phyloP scores from a whole-genome alignment of 352 stramenopile genomes.

The Peronosclerospora sorghi region DNA sequence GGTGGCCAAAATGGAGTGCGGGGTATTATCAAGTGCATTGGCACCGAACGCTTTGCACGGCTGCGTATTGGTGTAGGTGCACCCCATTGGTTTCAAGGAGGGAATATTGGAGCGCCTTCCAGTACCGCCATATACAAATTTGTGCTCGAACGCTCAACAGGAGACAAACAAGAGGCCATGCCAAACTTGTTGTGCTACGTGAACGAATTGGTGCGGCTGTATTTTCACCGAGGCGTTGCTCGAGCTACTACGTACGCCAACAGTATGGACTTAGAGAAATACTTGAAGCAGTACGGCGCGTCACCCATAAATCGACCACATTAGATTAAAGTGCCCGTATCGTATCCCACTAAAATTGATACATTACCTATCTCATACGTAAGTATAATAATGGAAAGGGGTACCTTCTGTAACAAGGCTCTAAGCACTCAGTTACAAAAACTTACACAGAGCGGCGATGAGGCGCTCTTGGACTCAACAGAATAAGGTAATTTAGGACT shows the following conservation, averaged over 20 bases:
- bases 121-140: constrained; percentile 78
- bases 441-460: too few relatives aligned
- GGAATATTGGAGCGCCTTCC: constrained; percentile 49
- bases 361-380: too few relatives aligned
- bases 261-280: constrained; percentile 57
- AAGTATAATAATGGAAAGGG: too few relatives aligned
- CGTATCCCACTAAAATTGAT: too few relatives aligned
- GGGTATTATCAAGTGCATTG: constrained; percentile 79
- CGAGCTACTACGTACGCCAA: constrained; percentile 65
- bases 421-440: too few relatives aligned
- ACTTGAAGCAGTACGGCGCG: constrained; percentile 24
- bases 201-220: constrained; percentile 73
- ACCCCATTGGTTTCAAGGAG: constrained; percentile 62
- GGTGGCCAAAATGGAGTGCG: constrained; percentile 75
- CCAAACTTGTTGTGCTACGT: constrained; percentile 47
- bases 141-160: constrained; percentile 63
- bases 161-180: constrained; percentile 70
- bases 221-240: constrained; percentile 64
- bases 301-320: too few relatives aligned
- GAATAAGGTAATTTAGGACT: too few relatives aligned
- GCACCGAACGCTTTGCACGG: constrained; percentile 70
- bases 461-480: too few relatives aligned
- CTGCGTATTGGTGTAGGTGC: constrained; percentile 74
- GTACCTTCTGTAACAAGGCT: too few relatives aligned
- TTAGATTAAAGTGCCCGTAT: too few relatives aligned